These are phyloP conservation scores for Coniferiporia sulphurascens DNA, from an alignment of 1,284 basidiomycete genomes.

Conservation along the genomic window DNA sequence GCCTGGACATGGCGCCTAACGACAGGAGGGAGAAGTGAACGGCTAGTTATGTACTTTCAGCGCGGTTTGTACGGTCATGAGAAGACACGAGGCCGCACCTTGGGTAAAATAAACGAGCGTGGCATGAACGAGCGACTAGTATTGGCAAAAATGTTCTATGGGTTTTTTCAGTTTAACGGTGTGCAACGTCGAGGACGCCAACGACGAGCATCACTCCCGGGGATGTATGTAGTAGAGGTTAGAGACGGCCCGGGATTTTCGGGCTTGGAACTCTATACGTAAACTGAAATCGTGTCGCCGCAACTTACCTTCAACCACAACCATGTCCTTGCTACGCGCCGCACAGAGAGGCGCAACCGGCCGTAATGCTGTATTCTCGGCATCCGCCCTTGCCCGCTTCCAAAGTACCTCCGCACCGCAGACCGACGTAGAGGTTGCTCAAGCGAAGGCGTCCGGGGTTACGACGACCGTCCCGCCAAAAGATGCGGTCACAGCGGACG, in stretches of 20 bases:
- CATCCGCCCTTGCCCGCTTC: neutral
- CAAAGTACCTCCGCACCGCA: slow-evolving; percentile 9
- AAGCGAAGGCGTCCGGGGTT: slow-evolving; percentile 34
- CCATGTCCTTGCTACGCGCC: slow-evolving; percentile 18
- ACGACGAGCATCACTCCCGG: neutral
- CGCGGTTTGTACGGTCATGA: neutral
- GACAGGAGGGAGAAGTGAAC: neutral
- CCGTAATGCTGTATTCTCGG: neutral
- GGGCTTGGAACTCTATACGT: neutral
- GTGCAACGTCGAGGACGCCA: neutral
- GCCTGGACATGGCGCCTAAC: slow-evolving; percentile 9
- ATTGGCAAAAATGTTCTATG: neutral
- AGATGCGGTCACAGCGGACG: slow-evolving; percentile 69
- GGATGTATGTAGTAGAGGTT: neutral
- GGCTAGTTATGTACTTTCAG: neutral
- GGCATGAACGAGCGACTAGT: slow-evolving; percentile 5
- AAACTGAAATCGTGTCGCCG: neutral
- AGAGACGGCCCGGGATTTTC: neutral
- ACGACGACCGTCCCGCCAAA: slow-evolving; percentile 29
- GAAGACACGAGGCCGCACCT: neutral
- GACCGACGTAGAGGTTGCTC: slow-evolving; percentile 3
- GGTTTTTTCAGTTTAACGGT: neutral
- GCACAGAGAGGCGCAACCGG: neutral
- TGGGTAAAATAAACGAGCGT: slow-evolving; percentile 4
- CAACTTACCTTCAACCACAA: neutral